Evolutionary conservation across 371 early-diverging fungal genomes (phyloP), one percentile per base, ranked within the genome.

Genomic region (Apophysomyces elegans): DNA sequence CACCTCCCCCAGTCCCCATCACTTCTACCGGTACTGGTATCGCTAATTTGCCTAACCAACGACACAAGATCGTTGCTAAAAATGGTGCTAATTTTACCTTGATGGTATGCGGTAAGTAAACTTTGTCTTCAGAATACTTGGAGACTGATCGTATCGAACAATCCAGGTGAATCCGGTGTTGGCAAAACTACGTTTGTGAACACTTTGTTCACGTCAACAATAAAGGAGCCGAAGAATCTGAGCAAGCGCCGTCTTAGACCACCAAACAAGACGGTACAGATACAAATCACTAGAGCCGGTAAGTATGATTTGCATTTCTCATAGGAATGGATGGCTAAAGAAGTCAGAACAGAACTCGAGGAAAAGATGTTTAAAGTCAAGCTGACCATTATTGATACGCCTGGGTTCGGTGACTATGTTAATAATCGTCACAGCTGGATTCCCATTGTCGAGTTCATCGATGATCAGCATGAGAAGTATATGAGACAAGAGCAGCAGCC

Each of bases 1-100:
- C 64, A 50, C 74, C 76, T 54, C 69, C 75, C 39, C 76, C 85
- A 63, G 72, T 77, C n/a, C 80, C 86, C 39, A 77, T 84, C 71
- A 73, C 86, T 61, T 77, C 86, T 43, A 75, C 76, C 44, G 91
- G 91, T 69, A 94, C 98, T 68, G 99, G 99, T 66, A 95, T 99
- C 69, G 96, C 98, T 76, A 97, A 98, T 85, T 85, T 99, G 68
- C 99, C 99, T 57, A 98, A 99, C 86, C 98, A 99, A 81, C 85
- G 93, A 63, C 98, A 98, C 78, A 93, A 94, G 84, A 97, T 95
- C 81, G 95, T 95, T 60, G 94, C 94, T 64, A 92, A 96, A 75
- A 91, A 92, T 70, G 98, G 97, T 44, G 90, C 95, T 41, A 89
- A 93, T 85, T 98, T 96, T 75, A 97, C 98, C 43, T 70, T 99